Percentiles rank a stretch among this genome's conserved stretches.
These are phyloP conservation scores for Entophlyctis luteolus DNA, from an alignment of 192 early-diverging fungal genomes.

Conservation along the genomic window DNA sequence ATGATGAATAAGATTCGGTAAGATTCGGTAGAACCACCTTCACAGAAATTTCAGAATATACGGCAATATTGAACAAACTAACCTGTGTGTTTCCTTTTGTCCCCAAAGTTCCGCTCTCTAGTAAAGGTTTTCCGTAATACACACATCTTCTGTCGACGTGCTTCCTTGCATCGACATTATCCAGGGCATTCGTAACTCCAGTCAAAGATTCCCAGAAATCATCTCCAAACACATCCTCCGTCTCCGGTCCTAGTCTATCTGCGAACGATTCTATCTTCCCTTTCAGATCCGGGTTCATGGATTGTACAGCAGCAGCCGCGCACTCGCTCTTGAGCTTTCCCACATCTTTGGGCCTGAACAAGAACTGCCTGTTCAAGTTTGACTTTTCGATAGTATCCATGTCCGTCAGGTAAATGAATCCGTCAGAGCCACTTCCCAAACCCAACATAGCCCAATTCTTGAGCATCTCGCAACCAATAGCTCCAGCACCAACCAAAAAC, in stretches of 20 bases:
- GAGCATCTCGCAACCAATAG: constrained; percentile 99
- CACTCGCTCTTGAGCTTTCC: constrained; percentile 89
- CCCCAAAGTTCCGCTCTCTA: constrained; percentile 97
- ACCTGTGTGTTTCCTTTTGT: constrained; percentile 99
- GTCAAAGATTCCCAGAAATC: constrained; percentile 84
- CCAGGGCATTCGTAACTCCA: constrained; percentile 95
- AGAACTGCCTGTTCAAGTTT: constrained; percentile 98
- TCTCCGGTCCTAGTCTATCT: constrained; percentile 92
- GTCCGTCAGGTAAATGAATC: constrained; percentile 85
- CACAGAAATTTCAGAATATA: no score
- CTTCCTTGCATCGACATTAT: constrained; percentile 95
- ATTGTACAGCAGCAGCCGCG: constrained; percentile 78
- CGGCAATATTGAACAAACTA: background rate
- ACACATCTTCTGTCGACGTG: constrained; percentile 98
- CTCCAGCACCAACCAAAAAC: constrained; percentile 97
- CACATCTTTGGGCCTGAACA: constrained; percentile 78
- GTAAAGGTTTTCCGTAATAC: constrained; percentile 87
- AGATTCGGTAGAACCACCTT: constrained; percentile 83
- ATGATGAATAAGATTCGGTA: constrained; percentile 98
- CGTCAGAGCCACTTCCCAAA: constrained; percentile 70
- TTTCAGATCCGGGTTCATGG: constrained; percentile 88
- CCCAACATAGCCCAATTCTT: constrained; percentile 99
- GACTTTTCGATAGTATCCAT: constrained; percentile 99
- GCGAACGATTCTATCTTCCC: constrained; percentile 64
- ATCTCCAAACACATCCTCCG: constrained; percentile 89